These are phyloP conservation scores for Pseudoneurospora amorphoporcata DNA, from an alignment of 495 filamentous ascomycete species.

Conservation along the genomic window DNA sequence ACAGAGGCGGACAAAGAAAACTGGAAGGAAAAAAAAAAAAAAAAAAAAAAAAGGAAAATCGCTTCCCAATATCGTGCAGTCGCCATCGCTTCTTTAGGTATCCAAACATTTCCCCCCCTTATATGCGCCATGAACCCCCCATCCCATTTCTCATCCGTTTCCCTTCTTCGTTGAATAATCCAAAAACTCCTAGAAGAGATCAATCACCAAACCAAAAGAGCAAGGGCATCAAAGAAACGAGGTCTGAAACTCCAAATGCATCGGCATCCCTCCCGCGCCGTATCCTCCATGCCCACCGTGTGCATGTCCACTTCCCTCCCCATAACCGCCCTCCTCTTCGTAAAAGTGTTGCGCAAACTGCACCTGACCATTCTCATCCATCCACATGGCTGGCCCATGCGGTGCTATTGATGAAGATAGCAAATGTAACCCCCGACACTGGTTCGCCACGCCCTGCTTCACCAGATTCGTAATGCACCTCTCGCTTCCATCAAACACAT, in stretches of 20 bases:
- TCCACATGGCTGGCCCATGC: constrained; percentile 5
- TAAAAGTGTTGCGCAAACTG: background rate
- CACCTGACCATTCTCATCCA: background rate
- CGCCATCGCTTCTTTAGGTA: background rate
- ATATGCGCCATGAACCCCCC: background rate
- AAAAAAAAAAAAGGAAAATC: background rate
- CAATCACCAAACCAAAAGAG: background rate
- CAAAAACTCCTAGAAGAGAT: background rate
- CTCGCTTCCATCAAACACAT: constrained; percentile 24
- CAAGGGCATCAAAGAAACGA: constrained; percentile 4
- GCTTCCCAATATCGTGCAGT: background rate
- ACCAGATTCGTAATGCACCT: constrained; percentile 18
- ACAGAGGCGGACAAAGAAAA: background rate
- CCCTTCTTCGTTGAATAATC: background rate
- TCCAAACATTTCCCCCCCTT: background rate
- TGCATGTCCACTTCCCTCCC: background rate
- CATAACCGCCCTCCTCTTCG: background rate
- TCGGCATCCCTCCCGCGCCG: constrained; percentile 2
- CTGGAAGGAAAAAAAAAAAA: background rate
- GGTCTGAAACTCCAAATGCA: constrained; percentile 20
- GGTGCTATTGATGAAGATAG: constrained; percentile 14
- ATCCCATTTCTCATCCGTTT: background rate
- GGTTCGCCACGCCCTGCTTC: constrained; percentile 21
- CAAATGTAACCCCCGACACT: constrained; percentile 20
- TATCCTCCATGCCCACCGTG: background rate